Evolutionary conservation across 164 flowering plant genomes (phyloP), one percentile per base, ranked within the genome.

Genomic region (Tetracentron sinense): DNA sequence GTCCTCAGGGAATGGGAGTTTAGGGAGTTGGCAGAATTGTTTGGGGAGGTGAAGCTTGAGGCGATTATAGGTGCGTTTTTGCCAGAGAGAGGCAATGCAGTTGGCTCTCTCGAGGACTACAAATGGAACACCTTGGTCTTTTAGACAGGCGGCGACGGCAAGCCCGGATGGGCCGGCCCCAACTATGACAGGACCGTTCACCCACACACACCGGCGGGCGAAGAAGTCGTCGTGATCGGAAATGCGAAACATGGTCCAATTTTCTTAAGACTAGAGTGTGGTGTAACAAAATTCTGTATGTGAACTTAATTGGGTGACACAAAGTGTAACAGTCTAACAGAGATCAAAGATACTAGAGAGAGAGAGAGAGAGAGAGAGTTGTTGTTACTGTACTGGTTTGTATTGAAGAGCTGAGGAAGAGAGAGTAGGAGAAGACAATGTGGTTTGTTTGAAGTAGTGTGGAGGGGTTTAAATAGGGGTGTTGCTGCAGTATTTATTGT

Each of bases 71-170:
- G n/a, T n/a, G n/a, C n/a, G n/a, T n/a, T n/a, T 76, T 57, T 89
- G 86, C 97, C 97, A 92, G 0, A 92, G 78, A 8, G 97, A 89
- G 62, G 92, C 96, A 73, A 92, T 83, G 86, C 96, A 92, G 67
- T 87, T 81, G 31, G 87, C 85, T 38, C 83, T 47, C 54, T 92
- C 97, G 0, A 92, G 83, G 57, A 89, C 71, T 14, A 92, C 68
- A 67, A 80, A 92, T 1, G 97, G n/a, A n/a, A n/a, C n/a, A n/a
- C n/a, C n/a, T n/a, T n/a, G n/a, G n/a, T n/a, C n/a, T n/a, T n/a
- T n/a, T 6, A 92, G 83, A 65, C 92, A 79, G 8, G 94, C 94
- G 0, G 71, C 88, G 0, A 81, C 85, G 0, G n/a, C n/a, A n/a
- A n/a, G n/a, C n/a, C n/a, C n/a, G n/a, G n/a, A n/a, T n/a, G n/a